Conservation (phyloP, 75 land plant species). For the Pinus taeda region DNA sequence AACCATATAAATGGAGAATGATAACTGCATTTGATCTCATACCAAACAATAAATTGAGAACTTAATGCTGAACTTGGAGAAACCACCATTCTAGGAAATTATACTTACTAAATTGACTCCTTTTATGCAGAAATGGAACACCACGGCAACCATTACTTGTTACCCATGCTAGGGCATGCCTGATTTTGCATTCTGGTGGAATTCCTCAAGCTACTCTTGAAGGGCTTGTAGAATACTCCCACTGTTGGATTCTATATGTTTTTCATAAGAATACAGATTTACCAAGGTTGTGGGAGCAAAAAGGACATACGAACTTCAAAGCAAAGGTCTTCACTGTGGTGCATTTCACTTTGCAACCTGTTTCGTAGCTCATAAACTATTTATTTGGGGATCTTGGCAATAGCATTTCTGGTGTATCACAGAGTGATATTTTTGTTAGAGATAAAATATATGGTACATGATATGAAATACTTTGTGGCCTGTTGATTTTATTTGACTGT, state of each 20-base stretch:
- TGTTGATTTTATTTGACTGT: not conserved
- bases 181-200: constrained; percentile 52
- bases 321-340: constrained; percentile 70
- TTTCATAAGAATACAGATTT: constrained; percentile 96
- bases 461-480: not conserved
- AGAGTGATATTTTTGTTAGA: not conserved
- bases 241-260: constrained; percentile 97
- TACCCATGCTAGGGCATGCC: constrained; percentile 81
- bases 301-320: constrained; percentile 73
- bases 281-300: constrained; percentile 79
- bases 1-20: not conserved
- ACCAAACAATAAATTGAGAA: not conserved
- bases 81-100: not conserved
- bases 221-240: constrained; percentile 87
- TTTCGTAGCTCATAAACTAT: not conserved
- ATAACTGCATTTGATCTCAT: not conserved
- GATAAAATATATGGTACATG: not conserved
- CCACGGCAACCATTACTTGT: constrained; percentile 97
- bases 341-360: not conserved
- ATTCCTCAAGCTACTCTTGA: constrained; percentile 85
- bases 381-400: not conserved
- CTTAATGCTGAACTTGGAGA: not conserved
- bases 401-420: not conserved
- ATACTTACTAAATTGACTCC: not conserved
- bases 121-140: constrained; percentile 84